These are phyloP conservation scores for Fusarium tricinctum DNA, from an alignment of 2,329 filamentous ascomycete species.

Conservation along the genomic window DNA sequence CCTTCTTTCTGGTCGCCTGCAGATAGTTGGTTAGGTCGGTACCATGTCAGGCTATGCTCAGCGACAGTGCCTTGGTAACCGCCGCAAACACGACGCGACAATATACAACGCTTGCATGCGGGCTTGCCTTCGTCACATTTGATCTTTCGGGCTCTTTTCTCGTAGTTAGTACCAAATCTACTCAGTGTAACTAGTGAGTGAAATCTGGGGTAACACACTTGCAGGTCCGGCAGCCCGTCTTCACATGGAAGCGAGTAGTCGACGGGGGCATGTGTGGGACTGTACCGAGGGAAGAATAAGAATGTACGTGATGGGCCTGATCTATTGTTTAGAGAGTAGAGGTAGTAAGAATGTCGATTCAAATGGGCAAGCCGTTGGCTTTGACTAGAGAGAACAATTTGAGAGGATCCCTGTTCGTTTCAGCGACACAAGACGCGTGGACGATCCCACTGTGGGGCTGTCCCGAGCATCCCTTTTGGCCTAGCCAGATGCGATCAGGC, in stretches of 20 bases:
- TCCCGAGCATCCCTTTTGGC: neutral
- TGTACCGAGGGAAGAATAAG: conserved; percentile 1
- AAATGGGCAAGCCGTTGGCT: neutral
- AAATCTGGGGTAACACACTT: neutral
- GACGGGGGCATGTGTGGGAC: neutral
- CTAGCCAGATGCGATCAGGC: too few relatives aligned
- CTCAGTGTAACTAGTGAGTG: too few relatives aligned
- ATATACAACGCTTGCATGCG: conserved; percentile 1
- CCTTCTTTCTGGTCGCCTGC: conserved; percentile 20
- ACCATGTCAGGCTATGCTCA: conserved; percentile 8
- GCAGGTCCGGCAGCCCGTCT: conserved; percentile 16
- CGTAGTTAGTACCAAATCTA: neutral
- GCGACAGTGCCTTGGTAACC: conserved; percentile 1
- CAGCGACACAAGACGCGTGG: neutral
- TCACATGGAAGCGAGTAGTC: neutral
- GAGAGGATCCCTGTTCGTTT: neutral
- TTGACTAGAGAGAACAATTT: neutral
- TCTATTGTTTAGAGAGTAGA: neutral
- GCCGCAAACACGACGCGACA: conserved; percentile 13
- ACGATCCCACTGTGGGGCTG: conserved; percentile 5
- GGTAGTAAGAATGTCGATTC: neutral
- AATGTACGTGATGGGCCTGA: neutral
- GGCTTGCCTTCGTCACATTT: conserved; percentile 22
- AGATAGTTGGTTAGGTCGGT: conserved; percentile 17
- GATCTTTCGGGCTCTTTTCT: conserved; percentile 1